Conservation (phyloP, 2,329 filamentous ascomycete species). For the Colletotrichum kahawae region DNA sequence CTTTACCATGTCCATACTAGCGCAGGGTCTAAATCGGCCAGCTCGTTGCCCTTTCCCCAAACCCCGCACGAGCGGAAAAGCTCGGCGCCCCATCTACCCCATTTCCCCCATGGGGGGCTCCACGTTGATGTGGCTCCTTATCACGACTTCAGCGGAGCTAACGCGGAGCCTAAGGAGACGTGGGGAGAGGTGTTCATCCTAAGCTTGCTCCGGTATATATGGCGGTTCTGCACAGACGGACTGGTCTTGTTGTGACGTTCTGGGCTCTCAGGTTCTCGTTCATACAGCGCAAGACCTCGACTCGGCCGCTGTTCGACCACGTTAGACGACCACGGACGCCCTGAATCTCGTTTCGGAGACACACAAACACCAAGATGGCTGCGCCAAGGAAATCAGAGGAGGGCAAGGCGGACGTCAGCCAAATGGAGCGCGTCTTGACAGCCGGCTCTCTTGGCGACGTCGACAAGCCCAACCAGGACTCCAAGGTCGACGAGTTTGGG, state of each 20-base stretch:
- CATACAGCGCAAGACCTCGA: background rate
- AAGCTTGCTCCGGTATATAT: background rate
- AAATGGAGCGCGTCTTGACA: conserved; percentile 14
- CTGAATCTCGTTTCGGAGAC: background rate
- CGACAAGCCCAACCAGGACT: conserved; percentile 11
- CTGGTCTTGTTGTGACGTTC: background rate
- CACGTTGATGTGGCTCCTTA: background rate
- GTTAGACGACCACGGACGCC: background rate
- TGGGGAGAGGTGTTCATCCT: background rate
- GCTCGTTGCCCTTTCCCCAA: background rate
- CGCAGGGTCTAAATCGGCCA: conserved; percentile 2
- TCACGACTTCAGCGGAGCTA: conserved; percentile 3
- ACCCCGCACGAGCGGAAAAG: conserved; percentile 19
- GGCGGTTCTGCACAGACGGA: background rate
- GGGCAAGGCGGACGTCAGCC: conserved; percentile 9
- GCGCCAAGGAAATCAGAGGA: background rate
- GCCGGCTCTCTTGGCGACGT: conserved; percentile 16
- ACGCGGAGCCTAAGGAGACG: conserved; percentile 1
- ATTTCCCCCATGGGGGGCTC: conserved; percentile 13
- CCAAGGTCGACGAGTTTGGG: conserved; percentile 39
- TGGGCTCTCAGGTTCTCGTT: background rate
- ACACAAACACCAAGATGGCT: background rate
- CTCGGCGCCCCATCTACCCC: conserved; percentile 10
- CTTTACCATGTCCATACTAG: background rate
- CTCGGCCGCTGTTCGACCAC: background rate